Evolutionary conservation across 192 early-diverging fungal species (phyloP).

Genomic region (Glomus cerebriforme): DNA sequence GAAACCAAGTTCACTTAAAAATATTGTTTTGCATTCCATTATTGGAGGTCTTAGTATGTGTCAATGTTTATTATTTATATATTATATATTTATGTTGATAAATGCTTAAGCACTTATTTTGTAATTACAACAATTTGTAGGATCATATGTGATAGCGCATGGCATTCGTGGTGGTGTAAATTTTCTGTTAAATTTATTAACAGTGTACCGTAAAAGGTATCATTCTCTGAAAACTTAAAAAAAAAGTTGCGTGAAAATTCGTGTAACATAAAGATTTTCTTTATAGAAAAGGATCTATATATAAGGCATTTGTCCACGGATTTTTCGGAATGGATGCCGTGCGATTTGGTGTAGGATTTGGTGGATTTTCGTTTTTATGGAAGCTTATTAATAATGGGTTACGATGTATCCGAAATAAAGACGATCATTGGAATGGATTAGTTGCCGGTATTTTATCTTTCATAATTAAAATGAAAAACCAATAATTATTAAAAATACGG

Average conservation of each 20-base stretch:
- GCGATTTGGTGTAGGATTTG: conserved; percentile 78
- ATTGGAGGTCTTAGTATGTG: conserved; percentile 20
- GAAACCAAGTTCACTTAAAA: conserved; percentile 8
- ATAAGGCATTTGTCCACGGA: conserved; percentile 30
- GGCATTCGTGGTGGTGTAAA: conserved; percentile 27
- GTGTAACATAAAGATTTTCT: not conserved
- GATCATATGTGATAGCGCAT: conserved; percentile 20
- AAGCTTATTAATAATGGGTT: conserved; percentile 71
- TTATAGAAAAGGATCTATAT: conserved; percentile 17
- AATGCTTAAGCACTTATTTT: not conserved
- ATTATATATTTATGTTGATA: too few relatives aligned
- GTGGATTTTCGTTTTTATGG: conserved; percentile 75
- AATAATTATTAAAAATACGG: not conserved
- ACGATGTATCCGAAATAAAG: conserved; percentile 49
- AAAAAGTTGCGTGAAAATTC: not conserved
- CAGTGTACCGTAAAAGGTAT: conserved; percentile 26
- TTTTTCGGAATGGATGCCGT: conserved; percentile 60
- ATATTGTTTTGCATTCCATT: conserved; percentile 18
- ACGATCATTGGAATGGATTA: conserved; percentile 58
- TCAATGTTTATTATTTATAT: not conserved
- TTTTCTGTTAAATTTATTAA: conserved; percentile 22
- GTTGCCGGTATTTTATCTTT: conserved; percentile 43
- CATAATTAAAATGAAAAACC: not conserved
- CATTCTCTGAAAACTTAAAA: not conserved
- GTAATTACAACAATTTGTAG: not conserved